Conservation (phyloP, 768 basidiomycete species). For the Hypholoma fasciculare region DNA sequence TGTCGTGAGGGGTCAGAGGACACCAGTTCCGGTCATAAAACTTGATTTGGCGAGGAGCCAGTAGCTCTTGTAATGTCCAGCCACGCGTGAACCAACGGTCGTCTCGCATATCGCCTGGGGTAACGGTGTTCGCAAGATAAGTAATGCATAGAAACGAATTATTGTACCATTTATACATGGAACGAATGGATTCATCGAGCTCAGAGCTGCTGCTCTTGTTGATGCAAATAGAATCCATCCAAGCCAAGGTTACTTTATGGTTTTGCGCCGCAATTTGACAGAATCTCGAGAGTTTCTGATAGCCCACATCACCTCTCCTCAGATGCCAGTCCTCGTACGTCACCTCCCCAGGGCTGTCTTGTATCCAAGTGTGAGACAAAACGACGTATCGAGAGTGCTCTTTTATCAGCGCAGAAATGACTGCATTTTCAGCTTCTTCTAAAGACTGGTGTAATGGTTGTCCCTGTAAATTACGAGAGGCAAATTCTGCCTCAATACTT, state of each 20-base stretch:
- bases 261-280: not conserved
- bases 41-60: conserved; percentile 2
- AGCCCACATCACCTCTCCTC: not conserved
- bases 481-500: not conserved
- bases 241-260: conserved; percentile 1
- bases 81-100: conserved; percentile 4
- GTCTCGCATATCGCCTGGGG: not conserved
- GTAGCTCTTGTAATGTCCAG: conserved; percentile 6
- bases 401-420: not conserved
- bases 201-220: conserved; percentile 15
- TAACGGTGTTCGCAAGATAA: conserved; percentile 1
- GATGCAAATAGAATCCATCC: conserved; percentile 8
- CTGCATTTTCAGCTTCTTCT: not conserved
- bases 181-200: conserved; percentile 12
- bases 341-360: not conserved
- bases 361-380: conserved; percentile 3
- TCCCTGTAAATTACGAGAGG: not conserved
- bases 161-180: conserved; percentile 9
- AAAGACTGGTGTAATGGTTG: not conserved
- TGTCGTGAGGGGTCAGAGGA: not conserved
- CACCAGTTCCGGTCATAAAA: not conserved
- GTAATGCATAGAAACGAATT: conserved; percentile 2
- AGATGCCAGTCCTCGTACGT: not conserved
- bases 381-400: not conserved
- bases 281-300: not conserved